These are phyloP conservation scores for Crucibulum laeve DNA, from an alignment of 768 basidiomycete species.

Conservation along the genomic window DNA sequence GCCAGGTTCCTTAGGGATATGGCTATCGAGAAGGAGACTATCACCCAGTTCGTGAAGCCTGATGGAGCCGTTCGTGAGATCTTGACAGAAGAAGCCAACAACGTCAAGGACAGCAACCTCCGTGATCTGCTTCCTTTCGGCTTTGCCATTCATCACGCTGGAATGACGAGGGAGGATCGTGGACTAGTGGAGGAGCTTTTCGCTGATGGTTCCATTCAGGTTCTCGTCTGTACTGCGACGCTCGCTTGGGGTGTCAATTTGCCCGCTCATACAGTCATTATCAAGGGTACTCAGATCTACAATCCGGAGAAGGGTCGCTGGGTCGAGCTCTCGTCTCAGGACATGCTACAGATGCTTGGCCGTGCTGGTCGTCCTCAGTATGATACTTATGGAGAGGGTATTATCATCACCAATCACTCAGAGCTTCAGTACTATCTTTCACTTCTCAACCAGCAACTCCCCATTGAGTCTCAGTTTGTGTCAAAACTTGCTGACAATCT, in stretches of 20 bases:
- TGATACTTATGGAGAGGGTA: slow-evolving; percentile 95
- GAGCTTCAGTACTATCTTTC: slow-evolving; percentile 97
- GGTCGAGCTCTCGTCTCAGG: slow-evolving; percentile 93
- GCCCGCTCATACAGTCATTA: slow-evolving; percentile 96
- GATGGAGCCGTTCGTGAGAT: slow-evolving; percentile 92
- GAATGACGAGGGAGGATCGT: slow-evolving; percentile 91
- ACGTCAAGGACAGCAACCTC: slow-evolving; percentile 79
- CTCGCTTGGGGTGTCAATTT: slow-evolving; percentile 99
- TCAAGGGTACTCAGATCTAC: slow-evolving; percentile 99
- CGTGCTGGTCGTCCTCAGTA: slow-evolving; percentile 96
- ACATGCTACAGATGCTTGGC: slow-evolving; percentile 98
- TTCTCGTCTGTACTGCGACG: slow-evolving; percentile 95
- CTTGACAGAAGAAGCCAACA: slow-evolving; percentile 75
- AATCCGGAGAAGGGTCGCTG: slow-evolving; percentile 98
- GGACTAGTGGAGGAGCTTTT: slow-evolving; percentile 93
- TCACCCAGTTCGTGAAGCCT: slow-evolving; percentile 92
- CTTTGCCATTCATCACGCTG: slow-evolving; percentile 97
- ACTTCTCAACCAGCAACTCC: slow-evolving; percentile 93
- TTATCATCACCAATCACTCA: slow-evolving; percentile 96
- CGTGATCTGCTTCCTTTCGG: slow-evolving; percentile 93
- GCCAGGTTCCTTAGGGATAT: slow-evolving; percentile 91
- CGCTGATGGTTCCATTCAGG: slow-evolving; percentile 86
- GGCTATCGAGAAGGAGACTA: slow-evolving; percentile 95
- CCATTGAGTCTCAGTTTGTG: slow-evolving; percentile 95
- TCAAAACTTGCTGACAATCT: slow-evolving; percentile 89